These are phyloP conservation scores for Hypoxylon sp. DNA, from an alignment of 2,329 filamentous ascomycete species.

Conservation along the genomic window DNA sequence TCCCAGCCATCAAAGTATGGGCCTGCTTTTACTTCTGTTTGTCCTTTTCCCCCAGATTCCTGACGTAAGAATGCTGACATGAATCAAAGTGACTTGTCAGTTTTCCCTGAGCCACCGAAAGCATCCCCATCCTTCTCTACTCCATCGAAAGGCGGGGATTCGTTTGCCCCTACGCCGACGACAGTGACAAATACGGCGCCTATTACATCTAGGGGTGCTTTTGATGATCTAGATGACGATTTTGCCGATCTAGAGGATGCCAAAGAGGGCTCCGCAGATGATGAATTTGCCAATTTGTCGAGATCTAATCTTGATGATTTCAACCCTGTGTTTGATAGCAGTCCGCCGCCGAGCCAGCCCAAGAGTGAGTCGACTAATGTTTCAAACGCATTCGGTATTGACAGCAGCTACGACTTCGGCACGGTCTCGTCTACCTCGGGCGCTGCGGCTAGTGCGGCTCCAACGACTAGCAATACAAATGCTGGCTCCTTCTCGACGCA, in stretches of 20 bases:
- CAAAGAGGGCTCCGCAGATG: slow-evolving; percentile 83
- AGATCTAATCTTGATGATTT: slow-evolving; percentile 82
- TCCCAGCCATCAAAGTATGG: slow-evolving; percentile 53
- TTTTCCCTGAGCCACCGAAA: slow-evolving; percentile 54
- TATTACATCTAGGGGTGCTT: slow-evolving; percentile 66
- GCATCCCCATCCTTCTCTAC: slow-evolving; percentile 58
- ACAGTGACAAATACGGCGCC: slow-evolving; percentile 54
- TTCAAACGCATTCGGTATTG: slow-evolving; percentile 64
- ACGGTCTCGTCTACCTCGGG: slow-evolving; percentile 59
- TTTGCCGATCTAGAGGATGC: slow-evolving; percentile 89
- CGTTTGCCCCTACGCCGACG: slow-evolving; percentile 56
- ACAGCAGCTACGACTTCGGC: slow-evolving; percentile 73
- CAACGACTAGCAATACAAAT: slow-evolving; percentile 57
- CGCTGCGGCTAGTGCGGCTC: slow-evolving; percentile 49
- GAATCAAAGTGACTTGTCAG: slow-evolving; percentile 50
- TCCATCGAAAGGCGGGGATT: slow-evolving; percentile 53
- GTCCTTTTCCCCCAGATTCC: slow-evolving; percentile 14
- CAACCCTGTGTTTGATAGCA: slow-evolving; percentile 85
- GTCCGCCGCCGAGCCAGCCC: slow-evolving; percentile 67
- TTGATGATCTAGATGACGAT: slow-evolving; percentile 83
- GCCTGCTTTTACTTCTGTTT: slow-evolving; percentile 27
- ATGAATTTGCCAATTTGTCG: slow-evolving; percentile 83
- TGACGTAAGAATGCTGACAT: slow-evolving; percentile 45
- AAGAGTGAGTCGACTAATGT: slow-evolving; percentile 65
- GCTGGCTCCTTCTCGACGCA: slow-evolving; percentile 58